phyloP scores from a whole-genome alignment of 164 flowering plant species.

The Berberis vulgaris region DNA sequence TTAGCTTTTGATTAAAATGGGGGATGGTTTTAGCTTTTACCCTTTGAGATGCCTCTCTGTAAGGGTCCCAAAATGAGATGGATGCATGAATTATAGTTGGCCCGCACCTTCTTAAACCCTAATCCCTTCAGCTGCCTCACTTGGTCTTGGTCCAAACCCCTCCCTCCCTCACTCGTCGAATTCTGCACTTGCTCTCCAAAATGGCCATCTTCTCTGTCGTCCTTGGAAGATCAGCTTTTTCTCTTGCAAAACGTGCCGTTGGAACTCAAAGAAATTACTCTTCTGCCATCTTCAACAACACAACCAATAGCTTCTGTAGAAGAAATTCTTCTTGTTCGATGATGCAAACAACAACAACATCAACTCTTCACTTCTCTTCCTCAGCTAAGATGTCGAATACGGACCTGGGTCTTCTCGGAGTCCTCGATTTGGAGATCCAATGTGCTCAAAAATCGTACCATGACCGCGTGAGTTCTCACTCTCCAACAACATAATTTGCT shows the following conservation, averaged over 20 bases:
- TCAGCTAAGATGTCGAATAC: slow-evolving; percentile 21
- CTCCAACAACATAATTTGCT: not conserved
- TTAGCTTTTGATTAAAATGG: no score
- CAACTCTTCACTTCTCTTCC: slow-evolving; percentile 19
- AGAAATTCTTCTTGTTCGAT: not conserved
- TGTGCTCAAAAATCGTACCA: slow-evolving; percentile 44
- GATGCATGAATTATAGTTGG: no score
- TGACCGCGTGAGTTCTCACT: slow-evolving; percentile 24
- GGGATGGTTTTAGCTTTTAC: no score
- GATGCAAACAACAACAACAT: slow-evolving; percentile 6
- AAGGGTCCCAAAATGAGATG: no score
- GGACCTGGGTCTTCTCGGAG: slow-evolving; percentile 40
- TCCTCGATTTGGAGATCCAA: slow-evolving; percentile 51
- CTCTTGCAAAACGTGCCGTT: slow-evolving; percentile 28
- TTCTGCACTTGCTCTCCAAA: not conserved
- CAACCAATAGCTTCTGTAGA: slow-evolving; percentile 1
- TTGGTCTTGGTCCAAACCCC: no score
- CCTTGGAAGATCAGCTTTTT: slow-evolving; percentile 36
- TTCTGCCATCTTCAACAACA: slow-evolving; percentile 21
- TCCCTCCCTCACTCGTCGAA: no score
- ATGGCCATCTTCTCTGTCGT: slow-evolving; percentile 50
- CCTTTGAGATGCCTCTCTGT: no score
- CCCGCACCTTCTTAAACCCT: no score
- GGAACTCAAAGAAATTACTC: slow-evolving; percentile 20
- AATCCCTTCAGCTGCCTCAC: no score